Evolutionary conservation across 208 protist genomes (phyloP).

Genomic region (Trichomonas tenax): DNA sequence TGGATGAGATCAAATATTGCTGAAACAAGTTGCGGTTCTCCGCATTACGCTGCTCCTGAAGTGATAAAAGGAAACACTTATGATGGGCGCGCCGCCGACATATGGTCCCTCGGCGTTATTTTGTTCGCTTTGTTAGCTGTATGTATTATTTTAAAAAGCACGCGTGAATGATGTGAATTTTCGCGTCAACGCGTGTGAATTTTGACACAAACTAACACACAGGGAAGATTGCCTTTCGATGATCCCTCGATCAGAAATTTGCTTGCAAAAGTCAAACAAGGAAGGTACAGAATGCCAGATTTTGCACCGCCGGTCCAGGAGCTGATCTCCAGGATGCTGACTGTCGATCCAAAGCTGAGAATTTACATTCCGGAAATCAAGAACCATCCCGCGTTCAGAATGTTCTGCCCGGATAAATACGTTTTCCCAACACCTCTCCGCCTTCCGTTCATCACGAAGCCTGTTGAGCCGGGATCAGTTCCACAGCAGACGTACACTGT

Average conservation of each 20-base stretch:
- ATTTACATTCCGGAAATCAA: conserved; percentile 26
- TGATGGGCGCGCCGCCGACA: background rate
- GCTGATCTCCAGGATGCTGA: conserved; percentile 27
- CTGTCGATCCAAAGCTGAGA: background rate
- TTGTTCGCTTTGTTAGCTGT: conserved; percentile 27
- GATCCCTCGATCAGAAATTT: background rate
- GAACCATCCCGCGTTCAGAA: conserved; percentile 20
- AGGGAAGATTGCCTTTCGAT: conserved; percentile 16
- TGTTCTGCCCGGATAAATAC: background rate
- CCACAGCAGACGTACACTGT: background rate
- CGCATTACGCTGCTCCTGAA: conserved; percentile 19
- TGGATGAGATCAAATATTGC: background rate
- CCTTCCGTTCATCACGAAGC: background rate
- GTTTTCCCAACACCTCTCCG: background rate
- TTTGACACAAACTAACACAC: background rate
- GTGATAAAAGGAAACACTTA: background rate
- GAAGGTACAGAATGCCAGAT: background rate
- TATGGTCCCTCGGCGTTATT: conserved; percentile 30
- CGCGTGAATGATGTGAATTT: background rate
- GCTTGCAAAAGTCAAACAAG: background rate
- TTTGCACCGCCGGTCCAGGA: background rate
- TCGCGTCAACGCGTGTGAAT: background rate
- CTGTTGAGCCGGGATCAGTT: background rate
- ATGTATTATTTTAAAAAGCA: background rate
- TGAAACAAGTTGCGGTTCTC: conserved; percentile 18